Evolutionary conservation across 768 basidiomycete species (phyloP), one percentile per base, ranked within the genome.

Genomic region (Epithele typhae): DNA sequence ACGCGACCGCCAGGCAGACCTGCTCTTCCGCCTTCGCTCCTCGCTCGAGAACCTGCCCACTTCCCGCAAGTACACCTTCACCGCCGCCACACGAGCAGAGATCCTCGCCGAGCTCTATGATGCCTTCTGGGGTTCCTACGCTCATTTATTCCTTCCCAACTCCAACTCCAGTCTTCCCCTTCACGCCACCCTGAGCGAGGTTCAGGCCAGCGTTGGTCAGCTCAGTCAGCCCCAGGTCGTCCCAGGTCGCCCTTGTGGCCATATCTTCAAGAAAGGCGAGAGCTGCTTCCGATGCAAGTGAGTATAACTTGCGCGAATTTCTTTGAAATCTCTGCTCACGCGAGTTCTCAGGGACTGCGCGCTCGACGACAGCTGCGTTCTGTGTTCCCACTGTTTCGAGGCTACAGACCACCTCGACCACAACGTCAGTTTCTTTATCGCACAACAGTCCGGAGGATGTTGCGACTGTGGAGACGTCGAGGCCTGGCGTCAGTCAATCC

Each of bases 381-480:
- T 98, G 22, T 98, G 95, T 62, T 75, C 88, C 1, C 76, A 78
- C 39, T 98, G 96, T 65, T 98, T 94, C 68, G 84, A 89, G 56
- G 78, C 87, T 1, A 87, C 88, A n/a, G 76, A 86, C 46, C 95
- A 98, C 61, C 68, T 71, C 18, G 82, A 81, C 37, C 95, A 98
- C 69, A 95, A 92, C 54, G 82, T 97, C 56, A 86, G 87, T 49
- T 94, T 98, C 70, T 92, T 90, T 65, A 87, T 95, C 55, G 84
- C 88, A 7, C 89, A 90, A 48, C 92, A 96, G 56, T 84, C 88
- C 0, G 88, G 92, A 6, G 89, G 92, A 4, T 93, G 90, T 56
- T 99, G 96, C 61, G 93, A 97, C 65, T 97, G 95, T 57, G 92
- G 92, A 14, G 94, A 97, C 59, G 72, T 77, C 19, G 87, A 95